phyloP scores from a whole-genome alignment of 2,329 filamentous ascomycete species.

The Aspergillus bombycis region DNA sequence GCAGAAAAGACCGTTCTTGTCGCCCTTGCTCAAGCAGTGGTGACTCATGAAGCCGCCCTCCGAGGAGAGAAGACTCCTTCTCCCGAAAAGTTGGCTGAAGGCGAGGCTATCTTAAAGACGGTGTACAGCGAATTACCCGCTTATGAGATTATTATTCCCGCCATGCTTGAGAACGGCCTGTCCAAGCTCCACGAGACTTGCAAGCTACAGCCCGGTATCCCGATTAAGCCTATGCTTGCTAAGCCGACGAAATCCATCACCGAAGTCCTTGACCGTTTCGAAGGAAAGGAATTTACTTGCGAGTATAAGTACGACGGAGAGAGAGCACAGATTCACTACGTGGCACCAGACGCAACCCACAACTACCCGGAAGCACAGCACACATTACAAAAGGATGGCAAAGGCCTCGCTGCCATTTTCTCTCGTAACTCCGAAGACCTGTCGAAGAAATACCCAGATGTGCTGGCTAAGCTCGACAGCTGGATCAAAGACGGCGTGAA shows the following conservation, averaged over 20 bases:
- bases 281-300: constrained; percentile 93
- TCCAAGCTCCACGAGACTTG: constrained; percentile 80
- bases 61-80: constrained; percentile 70
- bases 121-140: constrained; percentile 94
- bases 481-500: constrained; percentile 91
- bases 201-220: constrained; percentile 90
- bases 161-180: constrained; percentile 84
- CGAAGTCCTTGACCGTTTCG: constrained; percentile 94
- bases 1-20: constrained; percentile 92
- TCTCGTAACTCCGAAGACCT: constrained; percentile 96
- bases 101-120: constrained; percentile 82
- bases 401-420: constrained; percentile 88
- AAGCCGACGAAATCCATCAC: constrained; percentile 98
- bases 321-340: constrained; percentile 97
- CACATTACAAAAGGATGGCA: constrained; percentile 65
- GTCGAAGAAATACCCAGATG: constrained; percentile 96
- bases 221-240: constrained; percentile 96
- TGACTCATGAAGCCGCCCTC: constrained; percentile 76
- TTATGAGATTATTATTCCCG: constrained; percentile 92
- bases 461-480: constrained; percentile 79
- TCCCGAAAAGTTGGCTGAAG: constrained; percentile 76
- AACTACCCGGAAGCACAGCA: constrained; percentile 67
- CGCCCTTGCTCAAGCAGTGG: constrained; percentile 84
- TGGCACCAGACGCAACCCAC: constrained; percentile 75
- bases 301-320: constrained; percentile 99